A percentile compares a stretch with the other conserved stretches of the same genome.
phyloP scores from a whole-genome alignment of 2,329 filamentous ascomycete species.

The Xylaria sp. region DNA sequence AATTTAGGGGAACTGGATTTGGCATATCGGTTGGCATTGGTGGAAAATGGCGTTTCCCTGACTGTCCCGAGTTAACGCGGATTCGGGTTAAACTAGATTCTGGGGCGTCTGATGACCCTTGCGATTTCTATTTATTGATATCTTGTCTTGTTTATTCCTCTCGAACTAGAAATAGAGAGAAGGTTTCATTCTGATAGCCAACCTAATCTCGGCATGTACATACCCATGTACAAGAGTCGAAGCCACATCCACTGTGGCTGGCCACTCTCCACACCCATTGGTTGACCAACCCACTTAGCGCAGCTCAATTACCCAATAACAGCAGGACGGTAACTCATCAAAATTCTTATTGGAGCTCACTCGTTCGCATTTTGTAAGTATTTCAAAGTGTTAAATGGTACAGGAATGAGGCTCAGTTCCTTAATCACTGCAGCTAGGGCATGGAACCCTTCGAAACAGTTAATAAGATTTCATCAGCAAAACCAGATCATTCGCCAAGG shows the following conservation, averaged over 20 bases:
- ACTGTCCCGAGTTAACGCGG: too few relatives aligned
- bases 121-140: too few relatives aligned
- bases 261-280: not conserved
- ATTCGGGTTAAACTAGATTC: too few relatives aligned
- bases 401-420: conserved; percentile 23
- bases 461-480: not conserved
- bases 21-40: too few relatives aligned
- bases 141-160: too few relatives aligned
- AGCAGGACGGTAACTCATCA: conserved; percentile 15
- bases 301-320: not conserved
- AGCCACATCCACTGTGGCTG: not conserved
- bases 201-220: too few relatives aligned
- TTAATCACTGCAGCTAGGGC: conserved; percentile 4
- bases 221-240: too few relatives aligned
- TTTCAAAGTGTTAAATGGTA: not conserved
- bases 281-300: not conserved
- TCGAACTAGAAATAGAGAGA: too few relatives aligned
- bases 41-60: too few relatives aligned
- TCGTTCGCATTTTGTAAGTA: conserved; percentile 6
- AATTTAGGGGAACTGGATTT: too few relatives aligned
- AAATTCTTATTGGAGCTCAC: conserved; percentile 24
- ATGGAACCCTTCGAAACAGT: conserved; percentile 13
- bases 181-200: too few relatives aligned
- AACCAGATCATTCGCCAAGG: not conserved
- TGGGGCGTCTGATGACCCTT: too few relatives aligned